Percentiles rank a stretch among this genome's conserved stretches.
Conservation (phyloP, 2,329 filamentous ascomycete genomes). For the Talaromyces sp. region DNA sequence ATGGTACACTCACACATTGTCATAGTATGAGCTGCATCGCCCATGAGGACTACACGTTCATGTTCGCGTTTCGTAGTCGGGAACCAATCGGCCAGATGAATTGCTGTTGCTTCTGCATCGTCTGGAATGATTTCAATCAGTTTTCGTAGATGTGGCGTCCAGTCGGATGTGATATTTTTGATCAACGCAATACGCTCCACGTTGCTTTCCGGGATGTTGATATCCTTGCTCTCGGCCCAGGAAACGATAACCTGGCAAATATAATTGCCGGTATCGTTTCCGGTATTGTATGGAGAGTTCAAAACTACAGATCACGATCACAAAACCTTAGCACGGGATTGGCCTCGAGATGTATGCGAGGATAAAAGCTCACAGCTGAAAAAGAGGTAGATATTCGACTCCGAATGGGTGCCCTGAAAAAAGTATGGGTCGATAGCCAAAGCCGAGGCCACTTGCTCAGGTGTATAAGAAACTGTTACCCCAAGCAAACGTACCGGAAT, state of each 20-base stretch:
- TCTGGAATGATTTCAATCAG: conserved; percentile 44
- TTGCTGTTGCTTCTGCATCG: conserved; percentile 45
- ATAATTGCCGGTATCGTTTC: conserved; percentile 39
- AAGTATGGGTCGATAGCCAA: conserved; percentile 55
- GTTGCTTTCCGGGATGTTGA: conserved; percentile 44
- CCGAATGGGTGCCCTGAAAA: conserved; percentile 55
- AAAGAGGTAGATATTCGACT: conserved; percentile 54
- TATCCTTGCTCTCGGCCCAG: conserved; percentile 45
- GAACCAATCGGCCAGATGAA: conserved; percentile 52
- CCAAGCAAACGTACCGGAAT: conserved; percentile 54
- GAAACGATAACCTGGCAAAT: conserved; percentile 53
- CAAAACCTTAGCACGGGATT: neutral
- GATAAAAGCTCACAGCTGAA: conserved; percentile 47
- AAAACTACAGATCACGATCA: conserved; percentile 40
- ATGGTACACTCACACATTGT: conserved; percentile 54
- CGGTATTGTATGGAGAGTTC: conserved; percentile 49
- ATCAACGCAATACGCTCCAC: conserved; percentile 45
- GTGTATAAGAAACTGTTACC: conserved; percentile 43
- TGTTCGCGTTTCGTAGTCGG: conserved; percentile 37
- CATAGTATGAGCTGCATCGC: conserved; percentile 60
- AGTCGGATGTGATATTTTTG: conserved; percentile 45
- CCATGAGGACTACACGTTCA: conserved; percentile 50
- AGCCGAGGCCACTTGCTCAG: conserved; percentile 45
- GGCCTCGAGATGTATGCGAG: neutral
- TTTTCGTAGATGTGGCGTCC: conserved; percentile 52